Evolutionary conservation across 2,329 filamentous ascomycete genomes (phyloP).

Genomic region (Aspergillus intermedius): DNA sequence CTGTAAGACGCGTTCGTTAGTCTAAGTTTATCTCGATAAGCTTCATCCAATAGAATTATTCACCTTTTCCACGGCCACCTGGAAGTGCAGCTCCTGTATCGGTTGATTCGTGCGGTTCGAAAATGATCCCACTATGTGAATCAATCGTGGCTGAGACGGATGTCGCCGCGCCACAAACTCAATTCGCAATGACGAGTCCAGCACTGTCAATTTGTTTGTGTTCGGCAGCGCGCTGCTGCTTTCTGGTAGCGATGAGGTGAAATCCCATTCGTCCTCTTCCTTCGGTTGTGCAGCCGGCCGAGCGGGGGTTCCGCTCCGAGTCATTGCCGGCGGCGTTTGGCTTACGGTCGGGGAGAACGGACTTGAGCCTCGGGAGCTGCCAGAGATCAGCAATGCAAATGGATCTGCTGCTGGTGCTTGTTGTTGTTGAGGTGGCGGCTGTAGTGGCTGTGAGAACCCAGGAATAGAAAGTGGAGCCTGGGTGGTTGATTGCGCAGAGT

Average conservation of each 20-base stretch:
- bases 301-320: conserved; percentile 13
- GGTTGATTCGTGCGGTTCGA: conserved; percentile 69
- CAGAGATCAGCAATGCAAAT: conserved; percentile 53
- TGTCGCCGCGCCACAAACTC: conserved; percentile 63
- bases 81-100: conserved; percentile 77
- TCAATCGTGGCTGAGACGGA: conserved; percentile 47
- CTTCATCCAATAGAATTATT: conserved; percentile 7
- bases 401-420: conserved; percentile 46
- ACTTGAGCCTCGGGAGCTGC: conserved; percentile 44
- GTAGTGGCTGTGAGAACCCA: conserved; percentile 9
- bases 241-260: conserved; percentile 76
- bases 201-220: conserved; percentile 60
- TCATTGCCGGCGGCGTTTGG: background rate
- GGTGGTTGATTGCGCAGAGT: conserved; percentile 42
- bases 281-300: conserved; percentile 17
- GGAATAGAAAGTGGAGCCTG: conserved; percentile 45
- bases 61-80: conserved; percentile 91
- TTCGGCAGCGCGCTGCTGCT: conserved; percentile 45
- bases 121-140: conserved; percentile 71
- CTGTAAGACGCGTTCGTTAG: conserved; percentile 40
- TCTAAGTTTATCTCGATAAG: background rate
- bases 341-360: conserved; percentile 26
- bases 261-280: conserved; percentile 90
- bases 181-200: conserved; percentile 64
- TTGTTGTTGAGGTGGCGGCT: conserved; percentile 27